Percentiles rank a stretch among this genome's conserved stretches.
Conservation (phyloP, 495 filamentous ascomycete species). For the Penicillium tannophilum region DNA sequence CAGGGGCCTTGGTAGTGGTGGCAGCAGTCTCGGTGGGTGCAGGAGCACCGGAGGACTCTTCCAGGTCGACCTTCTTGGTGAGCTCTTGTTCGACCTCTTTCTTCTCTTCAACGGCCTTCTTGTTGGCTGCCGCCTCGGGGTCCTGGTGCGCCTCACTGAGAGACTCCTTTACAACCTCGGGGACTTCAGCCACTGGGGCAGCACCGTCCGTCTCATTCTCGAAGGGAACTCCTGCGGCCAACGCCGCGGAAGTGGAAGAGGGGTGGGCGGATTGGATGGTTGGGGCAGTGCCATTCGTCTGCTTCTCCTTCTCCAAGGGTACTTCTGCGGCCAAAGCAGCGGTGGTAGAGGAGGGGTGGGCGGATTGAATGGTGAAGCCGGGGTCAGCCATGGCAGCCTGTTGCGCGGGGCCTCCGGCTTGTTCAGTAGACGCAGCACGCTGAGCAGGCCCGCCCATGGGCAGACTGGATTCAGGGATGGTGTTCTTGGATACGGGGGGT, state of each 20-base stretch:
- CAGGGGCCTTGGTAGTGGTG: constrained; percentile 45
- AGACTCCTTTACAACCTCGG: constrained; percentile 73
- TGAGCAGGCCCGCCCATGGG: constrained; percentile 57
- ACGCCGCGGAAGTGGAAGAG: constrained; percentile 68
- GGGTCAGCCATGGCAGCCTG: constrained; percentile 43
- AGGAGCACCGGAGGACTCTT: constrained; percentile 51
- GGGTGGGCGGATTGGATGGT: constrained; percentile 70
- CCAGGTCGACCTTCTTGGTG: constrained; percentile 52
- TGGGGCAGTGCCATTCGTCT: constrained; percentile 41
- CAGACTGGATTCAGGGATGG: constrained; percentile 87
- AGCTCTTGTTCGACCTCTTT: constrained; percentile 72
- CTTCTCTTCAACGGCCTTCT: constrained; percentile 74
- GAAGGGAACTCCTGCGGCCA: constrained; percentile 71
- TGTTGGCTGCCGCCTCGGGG: constrained; percentile 72
- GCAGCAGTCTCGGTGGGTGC: constrained; percentile 54
- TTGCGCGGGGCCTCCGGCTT: constrained; percentile 26
- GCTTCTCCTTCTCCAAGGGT: constrained; percentile 65
- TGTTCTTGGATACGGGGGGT: constrained; percentile 61
- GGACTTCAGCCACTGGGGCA: constrained; percentile 49
- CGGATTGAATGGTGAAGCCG: constrained; percentile 66
- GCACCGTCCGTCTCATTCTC: constrained; percentile 54
- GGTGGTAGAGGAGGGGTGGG: constrained; percentile 69
- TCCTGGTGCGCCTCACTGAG: constrained; percentile 60
- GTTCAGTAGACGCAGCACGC: constrained; percentile 16
- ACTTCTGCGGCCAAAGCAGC: constrained; percentile 69